Evolutionary conservation across 1,284 basidiomycete species (phyloP).

Genomic region (Cryptococcus depauperatus): DNA sequence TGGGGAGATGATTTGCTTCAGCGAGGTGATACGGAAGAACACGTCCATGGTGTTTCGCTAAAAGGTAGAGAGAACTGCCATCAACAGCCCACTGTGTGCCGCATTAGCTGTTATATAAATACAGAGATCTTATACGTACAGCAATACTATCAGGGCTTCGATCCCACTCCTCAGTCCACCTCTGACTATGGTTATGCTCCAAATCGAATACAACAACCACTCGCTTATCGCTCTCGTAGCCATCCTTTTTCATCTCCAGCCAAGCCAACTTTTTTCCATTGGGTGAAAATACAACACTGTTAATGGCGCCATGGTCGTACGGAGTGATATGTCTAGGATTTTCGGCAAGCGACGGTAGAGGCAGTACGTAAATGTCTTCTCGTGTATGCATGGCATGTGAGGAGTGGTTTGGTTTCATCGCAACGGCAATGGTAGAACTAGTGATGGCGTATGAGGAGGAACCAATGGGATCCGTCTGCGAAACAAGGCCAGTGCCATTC

Average conservation of each 20-base stretch:
- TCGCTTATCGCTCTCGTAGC: slow-evolving; percentile 61
- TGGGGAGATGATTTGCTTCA: slow-evolving; percentile 29
- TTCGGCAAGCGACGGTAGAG: slow-evolving; percentile 17
- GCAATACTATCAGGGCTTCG: slow-evolving; percentile 58
- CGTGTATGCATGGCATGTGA: slow-evolving; percentile 54
- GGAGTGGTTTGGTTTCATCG: slow-evolving; percentile 68
- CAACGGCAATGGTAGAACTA: slow-evolving; percentile 62
- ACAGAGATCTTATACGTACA: slow-evolving; percentile 44
- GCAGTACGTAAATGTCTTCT: slow-evolving; percentile 44
- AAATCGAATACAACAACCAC: slow-evolving; percentile 66
- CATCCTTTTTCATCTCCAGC: slow-evolving; percentile 76
- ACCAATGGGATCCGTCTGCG: slow-evolving; percentile 67
- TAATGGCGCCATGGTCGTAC: slow-evolving; percentile 72
- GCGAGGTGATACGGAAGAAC: slow-evolving; percentile 39
- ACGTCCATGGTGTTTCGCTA: slow-evolving; percentile 62
- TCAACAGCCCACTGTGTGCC: slow-evolving; percentile 59
- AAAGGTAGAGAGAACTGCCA: slow-evolving; percentile 61
- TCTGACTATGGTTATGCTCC: slow-evolving; percentile 13
- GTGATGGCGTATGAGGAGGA: slow-evolving; percentile 55
- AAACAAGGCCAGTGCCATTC: slow-evolving; percentile 58
- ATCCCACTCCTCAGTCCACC: slow-evolving; percentile 67
- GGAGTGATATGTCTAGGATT: slow-evolving; percentile 53
- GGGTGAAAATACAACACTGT: slow-evolving; percentile 58
- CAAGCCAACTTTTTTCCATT: slow-evolving; percentile 68
- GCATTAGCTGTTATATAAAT: not conserved